Conservation (phyloP, 768 basidiomycete species). For the Tricholoma saponaceum region DNA sequence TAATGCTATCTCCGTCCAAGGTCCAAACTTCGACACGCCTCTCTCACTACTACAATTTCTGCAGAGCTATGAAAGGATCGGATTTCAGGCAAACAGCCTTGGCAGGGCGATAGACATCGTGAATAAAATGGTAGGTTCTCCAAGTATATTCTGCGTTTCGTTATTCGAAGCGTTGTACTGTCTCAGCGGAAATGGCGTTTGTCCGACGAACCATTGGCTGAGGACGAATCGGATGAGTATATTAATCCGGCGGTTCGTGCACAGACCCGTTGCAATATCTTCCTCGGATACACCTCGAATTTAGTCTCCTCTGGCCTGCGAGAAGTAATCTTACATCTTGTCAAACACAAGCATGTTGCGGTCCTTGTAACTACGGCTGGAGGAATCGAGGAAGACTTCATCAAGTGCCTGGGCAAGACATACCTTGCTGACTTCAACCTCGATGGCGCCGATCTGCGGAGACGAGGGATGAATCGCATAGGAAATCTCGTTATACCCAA, state of each 20-base stretch:
- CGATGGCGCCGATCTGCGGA: conserved; percentile 84
- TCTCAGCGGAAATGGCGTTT: conserved; percentile 82
- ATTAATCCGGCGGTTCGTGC: conserved; percentile 55
- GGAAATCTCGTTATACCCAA: conserved; percentile 97
- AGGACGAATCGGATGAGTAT: conserved; percentile 69
- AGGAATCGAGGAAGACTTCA: conserved; percentile 98
- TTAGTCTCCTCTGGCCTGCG: conserved; percentile 96
- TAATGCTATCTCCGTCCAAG: conserved; percentile 68
- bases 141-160: background rate
- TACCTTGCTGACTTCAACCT: conserved; percentile 92
- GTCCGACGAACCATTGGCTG: conserved; percentile 73
- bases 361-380: conserved; percentile 96
- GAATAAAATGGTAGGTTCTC: conserved; percentile 76
- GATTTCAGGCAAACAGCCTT: conserved; percentile 95
- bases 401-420: conserved; percentile 97
- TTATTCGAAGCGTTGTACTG: background rate
- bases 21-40: conserved; percentile 80
- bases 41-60: conserved; percentile 68
- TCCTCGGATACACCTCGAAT: conserved; percentile 98
- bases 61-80: conserved; percentile 80
- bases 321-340: conserved; percentile 88
- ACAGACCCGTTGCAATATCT: conserved; percentile 78
- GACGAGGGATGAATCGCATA: conserved; percentile 92
- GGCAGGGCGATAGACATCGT: conserved; percentile 87
- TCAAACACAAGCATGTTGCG: conserved; percentile 87